phyloP scores from a whole-genome alignment of 768 basidiomycete genomes.

The Holtermanniella nyarrowii region DNA sequence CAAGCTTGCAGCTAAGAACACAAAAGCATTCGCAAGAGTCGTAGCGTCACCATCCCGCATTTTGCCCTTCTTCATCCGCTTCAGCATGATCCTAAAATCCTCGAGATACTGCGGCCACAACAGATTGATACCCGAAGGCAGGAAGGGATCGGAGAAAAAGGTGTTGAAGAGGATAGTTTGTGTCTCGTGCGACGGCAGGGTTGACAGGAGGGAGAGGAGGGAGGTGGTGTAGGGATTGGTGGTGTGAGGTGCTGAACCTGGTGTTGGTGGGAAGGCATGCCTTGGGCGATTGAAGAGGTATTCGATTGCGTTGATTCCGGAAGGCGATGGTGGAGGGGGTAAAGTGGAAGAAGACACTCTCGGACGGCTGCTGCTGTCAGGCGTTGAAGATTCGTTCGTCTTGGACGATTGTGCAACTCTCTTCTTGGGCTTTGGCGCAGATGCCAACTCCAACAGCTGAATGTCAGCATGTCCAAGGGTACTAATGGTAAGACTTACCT shows the following conservation, averaged over 20 bases:
- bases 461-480: background rate
- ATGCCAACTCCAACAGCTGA: constrained; percentile 19
- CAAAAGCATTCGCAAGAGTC: constrained; percentile 27
- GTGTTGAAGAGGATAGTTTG: constrained; percentile 30
- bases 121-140: constrained; percentile 24
- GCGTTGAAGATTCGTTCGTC: too few species aligned
- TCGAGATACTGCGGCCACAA: constrained; percentile 28
- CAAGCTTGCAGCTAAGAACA: constrained; percentile 21
- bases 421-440: constrained; percentile 19
- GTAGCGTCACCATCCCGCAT: constrained; percentile 29
- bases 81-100: constrained; percentile 16
- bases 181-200: constrained; percentile 20
- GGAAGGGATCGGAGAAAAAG: constrained; percentile 28
- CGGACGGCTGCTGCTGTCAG: too few species aligned
- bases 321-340: constrained; percentile 1
- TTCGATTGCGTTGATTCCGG: background rate
- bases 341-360: too few species aligned
- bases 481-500: constrained; percentile 12
- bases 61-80: constrained; percentile 6
- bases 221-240: constrained; percentile 22
- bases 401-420: constrained; percentile 3
- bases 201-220: constrained; percentile 13
- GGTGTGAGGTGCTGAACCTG: background rate
- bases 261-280: background rate
- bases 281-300: too few species aligned